phyloP scores from a whole-genome alignment of 768 basidiomycete species.

The Macrolepiota dolichaula region DNA sequence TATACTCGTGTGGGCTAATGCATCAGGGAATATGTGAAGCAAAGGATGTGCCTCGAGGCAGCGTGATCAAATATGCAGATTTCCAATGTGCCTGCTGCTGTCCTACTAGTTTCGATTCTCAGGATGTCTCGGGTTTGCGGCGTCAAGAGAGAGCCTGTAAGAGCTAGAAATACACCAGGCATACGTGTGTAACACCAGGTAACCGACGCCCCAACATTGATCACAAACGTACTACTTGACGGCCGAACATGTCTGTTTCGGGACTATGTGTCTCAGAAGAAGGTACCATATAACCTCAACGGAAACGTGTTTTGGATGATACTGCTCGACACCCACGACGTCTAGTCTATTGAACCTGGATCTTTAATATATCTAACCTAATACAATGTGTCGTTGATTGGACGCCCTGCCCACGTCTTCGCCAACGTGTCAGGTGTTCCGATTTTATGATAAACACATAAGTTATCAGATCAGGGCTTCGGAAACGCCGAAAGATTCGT shows the following conservation, averaged over 20 bases:
- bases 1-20: not conserved
- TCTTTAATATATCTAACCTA: not conserved
- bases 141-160: not conserved
- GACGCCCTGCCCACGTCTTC: not conserved
- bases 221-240: not conserved
- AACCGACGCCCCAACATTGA: not conserved
- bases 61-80: not conserved
- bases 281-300: not conserved
- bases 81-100: not conserved
- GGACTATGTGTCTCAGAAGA: not conserved
- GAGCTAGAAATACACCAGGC: not conserved
- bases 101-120: not conserved
- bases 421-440: not conserved
- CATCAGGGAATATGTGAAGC: not conserved
- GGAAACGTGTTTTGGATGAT: not conserved
- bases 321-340: not conserved
- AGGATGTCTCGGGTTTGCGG: not conserved
- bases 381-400: not conserved
- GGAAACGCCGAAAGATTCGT: not conserved
- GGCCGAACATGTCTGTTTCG: not conserved
- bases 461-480: not conserved
- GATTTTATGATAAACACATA: not conserved
- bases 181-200: not conserved
- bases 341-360: not conserved
- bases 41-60: not conserved